phyloP scores from a whole-genome alignment of 2,329 filamentous ascomycete species.

The Pseudogymnoascus sp. region DNA sequence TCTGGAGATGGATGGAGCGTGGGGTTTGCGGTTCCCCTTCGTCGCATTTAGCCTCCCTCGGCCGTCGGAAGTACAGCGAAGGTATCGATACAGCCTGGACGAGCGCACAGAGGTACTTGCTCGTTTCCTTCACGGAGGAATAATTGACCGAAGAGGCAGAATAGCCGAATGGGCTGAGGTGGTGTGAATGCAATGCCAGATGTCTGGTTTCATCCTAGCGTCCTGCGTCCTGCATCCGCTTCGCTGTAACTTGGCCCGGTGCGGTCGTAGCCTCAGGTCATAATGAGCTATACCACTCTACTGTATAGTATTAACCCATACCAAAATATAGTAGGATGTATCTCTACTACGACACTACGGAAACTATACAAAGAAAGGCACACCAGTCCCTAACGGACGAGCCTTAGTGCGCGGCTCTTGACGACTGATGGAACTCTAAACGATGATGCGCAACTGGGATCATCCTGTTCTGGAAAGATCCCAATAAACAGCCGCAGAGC shows the following conservation, averaged over 20 bases:
- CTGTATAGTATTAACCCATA: neutral
- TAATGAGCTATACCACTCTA: neutral
- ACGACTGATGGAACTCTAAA: neutral
- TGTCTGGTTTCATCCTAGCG: neutral
- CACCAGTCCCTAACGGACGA: neutral
- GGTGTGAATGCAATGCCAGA: too few species aligned
- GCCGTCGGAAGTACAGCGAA: neutral
- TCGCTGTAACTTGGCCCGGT: neutral
- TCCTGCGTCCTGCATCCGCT: too few species aligned
- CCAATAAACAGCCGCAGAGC: neutral
- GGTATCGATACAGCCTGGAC: too few species aligned
- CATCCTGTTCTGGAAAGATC: constrained; percentile 2
- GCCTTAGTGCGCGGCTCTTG: neutral
- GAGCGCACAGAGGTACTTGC: neutral
- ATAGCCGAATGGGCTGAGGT: neutral
- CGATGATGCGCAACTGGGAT: neutral
- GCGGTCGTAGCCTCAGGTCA: constrained; percentile 1
- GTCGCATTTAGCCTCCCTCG: neutral
- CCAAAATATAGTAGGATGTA: neutral
- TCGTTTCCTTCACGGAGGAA: neutral
- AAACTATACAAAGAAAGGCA: neutral
- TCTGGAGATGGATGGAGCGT: too few species aligned
- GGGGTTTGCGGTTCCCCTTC: too few species aligned
- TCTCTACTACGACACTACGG: neutral
- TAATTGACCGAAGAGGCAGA: neutral